A percentile compares a stretch with the other conserved stretches of the same genome.
Evolutionary conservation across 1,139 yeast species (phyloP).

Genomic region (Blastobotrys ciferrii): DNA sequence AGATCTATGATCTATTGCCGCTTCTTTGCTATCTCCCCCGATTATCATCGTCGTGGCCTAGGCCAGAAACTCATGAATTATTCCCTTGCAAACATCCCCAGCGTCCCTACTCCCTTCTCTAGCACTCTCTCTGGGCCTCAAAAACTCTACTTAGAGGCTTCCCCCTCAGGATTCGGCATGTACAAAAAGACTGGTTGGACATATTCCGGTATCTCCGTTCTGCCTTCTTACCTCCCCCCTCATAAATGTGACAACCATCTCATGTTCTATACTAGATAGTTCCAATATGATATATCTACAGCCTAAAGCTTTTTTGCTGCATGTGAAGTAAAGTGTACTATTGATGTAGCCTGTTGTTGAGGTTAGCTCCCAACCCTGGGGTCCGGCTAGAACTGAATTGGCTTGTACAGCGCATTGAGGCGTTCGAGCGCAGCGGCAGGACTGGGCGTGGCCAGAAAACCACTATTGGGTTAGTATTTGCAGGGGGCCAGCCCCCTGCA

Average conservation of each 20-base stretch:
- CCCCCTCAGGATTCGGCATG: slow-evolving; percentile 1
- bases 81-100: slow-evolving; percentile 10
- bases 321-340: no score
- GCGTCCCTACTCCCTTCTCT: slow-evolving; percentile 5
- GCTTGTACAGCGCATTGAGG: no score
- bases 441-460: no score
- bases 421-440: no score
- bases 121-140: slow-evolving; percentile 1
- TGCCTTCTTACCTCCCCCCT: not conserved
- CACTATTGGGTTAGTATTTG: no score
- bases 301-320: no score
- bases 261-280: slow-evolving; percentile 4
- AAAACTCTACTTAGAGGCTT: slow-evolving; percentile 2
- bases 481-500: no score
- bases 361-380: no score
- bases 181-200: slow-evolving; percentile 1
- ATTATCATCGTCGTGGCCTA: slow-evolving; percentile 12
- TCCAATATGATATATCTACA: not conserved
- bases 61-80: slow-evolving; percentile 9
- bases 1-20: slow-evolving; percentile 1
- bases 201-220: not conserved
- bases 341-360: no score
- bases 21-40: slow-evolving; percentile 10
- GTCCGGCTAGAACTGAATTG: no score
- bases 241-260: not conserved